phyloP scores from a whole-genome alignment of 805 yeast species.

The Candida broadrunensis region DNA sequence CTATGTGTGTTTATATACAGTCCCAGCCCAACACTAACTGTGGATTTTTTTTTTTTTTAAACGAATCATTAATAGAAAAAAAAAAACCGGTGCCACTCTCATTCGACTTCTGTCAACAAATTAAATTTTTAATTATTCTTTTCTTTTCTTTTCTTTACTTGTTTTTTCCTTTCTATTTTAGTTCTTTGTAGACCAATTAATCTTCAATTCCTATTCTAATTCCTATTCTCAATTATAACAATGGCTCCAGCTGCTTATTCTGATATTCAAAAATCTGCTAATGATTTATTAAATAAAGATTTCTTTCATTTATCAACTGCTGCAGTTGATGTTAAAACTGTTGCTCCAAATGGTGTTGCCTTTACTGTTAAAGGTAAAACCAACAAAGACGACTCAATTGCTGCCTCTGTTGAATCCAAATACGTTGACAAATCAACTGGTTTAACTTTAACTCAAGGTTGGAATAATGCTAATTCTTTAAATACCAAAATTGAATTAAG shows the following conservation, averaged over 20 bases:
- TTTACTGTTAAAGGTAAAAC: slow-evolving; percentile 93
- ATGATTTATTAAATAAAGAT: slow-evolving; percentile 85
- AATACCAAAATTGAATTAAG: slow-evolving; percentile 91
- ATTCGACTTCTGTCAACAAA: too few relatives aligned
- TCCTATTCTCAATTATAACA: too few relatives aligned
- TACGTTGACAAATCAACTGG: slow-evolving; percentile 91
- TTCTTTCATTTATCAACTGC: slow-evolving; percentile 91
- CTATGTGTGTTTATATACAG: too few relatives aligned
- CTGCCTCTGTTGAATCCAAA: slow-evolving; percentile 88
- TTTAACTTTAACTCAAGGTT: slow-evolving; percentile 92
- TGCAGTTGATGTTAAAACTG: slow-evolving; percentile 83
- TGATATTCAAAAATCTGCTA: slow-evolving; percentile 89
- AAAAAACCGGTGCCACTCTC: too few relatives aligned
- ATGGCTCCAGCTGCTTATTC: slow-evolving; percentile 82
- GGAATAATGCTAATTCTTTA: slow-evolving; percentile 91
- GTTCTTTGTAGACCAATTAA: too few relatives aligned
- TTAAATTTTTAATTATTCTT: too few relatives aligned
- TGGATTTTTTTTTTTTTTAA: too few relatives aligned
- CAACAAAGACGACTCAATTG: slow-evolving; percentile 74
- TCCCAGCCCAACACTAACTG: too few relatives aligned
- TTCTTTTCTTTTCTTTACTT: too few relatives aligned
- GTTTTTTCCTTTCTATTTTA: too few relatives aligned
- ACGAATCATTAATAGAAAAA: too few relatives aligned
- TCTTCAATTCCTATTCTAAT: background rate
- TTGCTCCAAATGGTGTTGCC: slow-evolving; percentile 94